Conservation (phyloP, 345 rosid genomes). For the Stellera chamaejasme region DNA sequence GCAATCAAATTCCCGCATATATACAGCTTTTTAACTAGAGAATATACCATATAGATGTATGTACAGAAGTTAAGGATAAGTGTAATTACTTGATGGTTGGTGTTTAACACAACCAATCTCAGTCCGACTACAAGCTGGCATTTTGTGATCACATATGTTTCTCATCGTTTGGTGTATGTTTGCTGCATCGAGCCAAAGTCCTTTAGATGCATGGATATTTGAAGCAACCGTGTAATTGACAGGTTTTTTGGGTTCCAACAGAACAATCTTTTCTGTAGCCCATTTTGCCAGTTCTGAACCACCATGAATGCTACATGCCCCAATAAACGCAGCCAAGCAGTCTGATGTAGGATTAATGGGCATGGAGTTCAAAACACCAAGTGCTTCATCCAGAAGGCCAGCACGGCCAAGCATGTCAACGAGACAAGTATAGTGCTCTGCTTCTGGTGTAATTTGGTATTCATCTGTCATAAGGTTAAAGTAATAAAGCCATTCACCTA, state of each 20-base stretch:
- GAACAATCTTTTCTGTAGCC: conserved; percentile 52
- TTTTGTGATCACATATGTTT: conserved; percentile 35
- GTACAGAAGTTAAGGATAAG: conserved; percentile 17
- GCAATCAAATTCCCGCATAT: no score
- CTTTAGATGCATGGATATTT: conserved; percentile 49
- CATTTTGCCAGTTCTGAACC: conserved; percentile 28
- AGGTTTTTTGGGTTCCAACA: conserved; percentile 38
- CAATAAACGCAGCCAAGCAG: conserved; percentile 48
- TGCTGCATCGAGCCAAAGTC: conserved; percentile 50
- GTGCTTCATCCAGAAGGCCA: conserved; percentile 55
- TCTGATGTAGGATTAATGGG: conserved; percentile 28
- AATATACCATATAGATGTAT: neutral
- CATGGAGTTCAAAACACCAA: conserved; percentile 33
- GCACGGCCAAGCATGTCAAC: conserved; percentile 65
- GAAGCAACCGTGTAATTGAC: conserved; percentile 56
- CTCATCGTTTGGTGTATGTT: conserved; percentile 37
- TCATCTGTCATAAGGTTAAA: conserved; percentile 40
- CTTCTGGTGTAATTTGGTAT: conserved; percentile 38
- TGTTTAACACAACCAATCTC: conserved; percentile 15
- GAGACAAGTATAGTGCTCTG: conserved; percentile 58
- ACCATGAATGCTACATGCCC: conserved; percentile 56
- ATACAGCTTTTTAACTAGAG: no score
- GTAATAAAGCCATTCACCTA: conserved; percentile 50
- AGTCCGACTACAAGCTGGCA: conserved; percentile 61
- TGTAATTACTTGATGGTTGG: conserved; percentile 18